Conservation (phyloP, 768 basidiomycete genomes). For the Mycena latifolia region DNA sequence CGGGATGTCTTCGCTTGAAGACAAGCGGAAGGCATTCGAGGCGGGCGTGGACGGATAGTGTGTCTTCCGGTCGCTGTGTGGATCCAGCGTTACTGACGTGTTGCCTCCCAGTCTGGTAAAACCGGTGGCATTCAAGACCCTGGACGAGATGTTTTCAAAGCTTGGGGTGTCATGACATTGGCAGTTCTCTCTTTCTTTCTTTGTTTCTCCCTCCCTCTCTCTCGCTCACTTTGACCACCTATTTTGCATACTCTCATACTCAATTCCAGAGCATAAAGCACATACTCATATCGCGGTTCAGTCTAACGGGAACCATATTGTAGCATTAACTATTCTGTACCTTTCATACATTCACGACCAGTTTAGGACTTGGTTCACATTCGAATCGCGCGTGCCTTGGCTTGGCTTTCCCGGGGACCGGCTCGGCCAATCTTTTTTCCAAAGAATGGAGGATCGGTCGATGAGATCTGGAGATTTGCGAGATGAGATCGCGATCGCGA, state of each 20-base stretch:
- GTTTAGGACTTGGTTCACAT: too few relatives aligned
- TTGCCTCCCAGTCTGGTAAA: slow-evolving; percentile 80
- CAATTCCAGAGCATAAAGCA: slow-evolving; percentile 20
- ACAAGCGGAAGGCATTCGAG: slow-evolving; percentile 91
- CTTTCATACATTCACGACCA: not conserved
- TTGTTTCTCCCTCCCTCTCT: not conserved
- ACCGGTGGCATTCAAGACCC: slow-evolving; percentile 93
- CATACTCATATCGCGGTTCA: slow-evolving; percentile 27
- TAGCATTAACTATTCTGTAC: slow-evolving; percentile 28
- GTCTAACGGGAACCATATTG: slow-evolving; percentile 26
- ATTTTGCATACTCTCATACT: slow-evolving; percentile 20
- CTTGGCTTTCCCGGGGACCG: too few relatives aligned
- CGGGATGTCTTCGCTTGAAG: slow-evolving; percentile 93
- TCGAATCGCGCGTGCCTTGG: too few relatives aligned
- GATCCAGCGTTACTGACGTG: slow-evolving; percentile 13
- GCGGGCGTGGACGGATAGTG: slow-evolving; percentile 97
- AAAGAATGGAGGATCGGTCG: not conserved
- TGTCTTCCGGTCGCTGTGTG: slow-evolving; percentile 48
- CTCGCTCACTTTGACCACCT: not conserved
- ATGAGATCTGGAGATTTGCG: not conserved
- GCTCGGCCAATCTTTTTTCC: too few relatives aligned
- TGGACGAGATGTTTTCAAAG: slow-evolving; percentile 87
- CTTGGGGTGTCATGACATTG: slow-evolving; percentile 62
- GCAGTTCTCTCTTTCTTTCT: not conserved
- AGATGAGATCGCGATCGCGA: not conserved